A percentile compares a stretch with the other conserved stretches of the same genome.
These are phyloP conservation scores for Xylaria telfairii DNA, from an alignment of 495 filamentous ascomycete genomes.

Conservation along the genomic window DNA sequence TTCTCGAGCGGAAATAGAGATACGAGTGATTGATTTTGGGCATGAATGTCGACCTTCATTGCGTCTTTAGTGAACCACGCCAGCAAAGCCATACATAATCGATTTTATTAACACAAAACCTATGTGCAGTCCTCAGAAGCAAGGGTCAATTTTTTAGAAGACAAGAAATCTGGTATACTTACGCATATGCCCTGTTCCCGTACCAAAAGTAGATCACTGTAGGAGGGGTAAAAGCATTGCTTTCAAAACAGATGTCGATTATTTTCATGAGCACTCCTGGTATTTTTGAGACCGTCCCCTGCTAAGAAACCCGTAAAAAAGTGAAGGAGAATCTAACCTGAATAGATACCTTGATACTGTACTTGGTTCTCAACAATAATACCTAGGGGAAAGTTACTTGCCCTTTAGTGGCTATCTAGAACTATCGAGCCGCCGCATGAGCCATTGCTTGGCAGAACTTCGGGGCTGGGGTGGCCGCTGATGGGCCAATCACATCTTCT, in stretches of 20 bases:
- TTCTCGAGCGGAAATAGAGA: conserved; percentile 43
- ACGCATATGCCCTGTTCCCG: not conserved
- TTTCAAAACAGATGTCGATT: not conserved
- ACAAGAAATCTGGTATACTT: not conserved
- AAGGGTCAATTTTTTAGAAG: not conserved
- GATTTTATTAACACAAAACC: not conserved
- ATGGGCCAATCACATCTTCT: conserved; percentile 14
- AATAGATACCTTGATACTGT: too few relatives aligned
- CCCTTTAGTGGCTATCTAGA: too few relatives aligned
- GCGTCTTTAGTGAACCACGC: not conserved
- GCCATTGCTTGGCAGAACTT: conserved; percentile 26
- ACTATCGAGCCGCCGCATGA: not conserved
- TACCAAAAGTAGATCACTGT: not conserved
- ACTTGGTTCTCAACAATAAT: too few relatives aligned
- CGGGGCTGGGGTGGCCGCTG: not conserved
- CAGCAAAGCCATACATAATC: not conserved
- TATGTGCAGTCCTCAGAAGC: not conserved
- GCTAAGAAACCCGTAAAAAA: not conserved
- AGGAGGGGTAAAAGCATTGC: not conserved
- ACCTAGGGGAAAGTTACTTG: too few relatives aligned
- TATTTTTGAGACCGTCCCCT: not conserved
- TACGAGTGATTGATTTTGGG: conserved; percentile 40
- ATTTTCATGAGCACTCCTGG: not conserved
- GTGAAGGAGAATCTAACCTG: too few relatives aligned
- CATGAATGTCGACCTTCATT: not conserved